Evolutionary conservation across 2,329 filamentous ascomycete species (phyloP), one percentile per base, ranked within the genome.

Genomic region (Penicillium sumatraense): DNA sequence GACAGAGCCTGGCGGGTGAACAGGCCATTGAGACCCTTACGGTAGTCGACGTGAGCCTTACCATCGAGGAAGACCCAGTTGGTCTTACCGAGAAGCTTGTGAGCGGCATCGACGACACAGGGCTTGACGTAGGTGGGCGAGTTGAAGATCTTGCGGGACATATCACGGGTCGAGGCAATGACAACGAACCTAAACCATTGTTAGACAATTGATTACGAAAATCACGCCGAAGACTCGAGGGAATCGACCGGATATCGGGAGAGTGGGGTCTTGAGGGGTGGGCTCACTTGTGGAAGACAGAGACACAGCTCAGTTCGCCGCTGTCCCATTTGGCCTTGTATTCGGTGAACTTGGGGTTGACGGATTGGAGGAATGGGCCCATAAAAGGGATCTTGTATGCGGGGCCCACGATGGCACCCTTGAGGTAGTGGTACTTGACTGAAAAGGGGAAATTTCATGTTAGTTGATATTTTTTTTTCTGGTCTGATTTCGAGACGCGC

Each of bases 61-160:
- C 95, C 95, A 71, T 98, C 93, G 63, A 99, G 81, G 79, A 98
- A 98, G 16, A 98, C 95, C 91, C 93, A 99, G 80, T 97, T 97
- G 68, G 89, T 89, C 58, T 87, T 84, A 56, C 95, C 90, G 49
- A 99, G 86, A 48, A 99, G 89, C 80, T 98, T 98, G 78, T 91
- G 88, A 18, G 95, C 95, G 56, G 89, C 87, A 73, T 98, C 93
- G 61, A 99, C 95, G 59, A 99, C 93, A 71, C 93, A 98, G 38
- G 95, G 95, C 80, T 97, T 97, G 73, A 96, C 92, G 70, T 88
- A 98, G 49, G 79, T 74, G 23, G 95, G 95, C 18, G 93, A 96
- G 78, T 97, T 98, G 84, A 98, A 93, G 67, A 98, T 89, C 77
- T 98, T 98, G 67, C 93, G 89, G 55, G 93, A 89, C 85, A 98